These are phyloP conservation scores for Oryza officinalis DNA, from an alignment of 176 grass and related monocot genomes.

Conservation along the genomic window DNA sequence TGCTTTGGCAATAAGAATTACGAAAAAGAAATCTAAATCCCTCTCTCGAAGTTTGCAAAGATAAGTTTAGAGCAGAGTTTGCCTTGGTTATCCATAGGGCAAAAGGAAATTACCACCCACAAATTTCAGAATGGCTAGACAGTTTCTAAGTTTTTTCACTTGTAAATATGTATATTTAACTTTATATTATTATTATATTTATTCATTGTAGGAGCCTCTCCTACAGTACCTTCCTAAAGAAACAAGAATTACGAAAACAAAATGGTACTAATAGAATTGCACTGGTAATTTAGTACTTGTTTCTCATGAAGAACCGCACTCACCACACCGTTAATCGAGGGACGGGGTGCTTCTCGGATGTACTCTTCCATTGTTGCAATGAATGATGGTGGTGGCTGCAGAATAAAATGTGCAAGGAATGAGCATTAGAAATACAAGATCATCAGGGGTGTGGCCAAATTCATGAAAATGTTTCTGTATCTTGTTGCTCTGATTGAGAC, in stretches of 20 bases:
- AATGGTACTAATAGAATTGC: background rate
- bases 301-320: constrained; percentile 37
- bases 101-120: too few relatives aligned
- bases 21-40: background rate
- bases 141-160: too few relatives aligned
- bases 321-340: constrained; percentile 60
- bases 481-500: background rate
- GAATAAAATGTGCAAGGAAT: background rate
- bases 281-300: background rate
- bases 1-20: constrained; percentile 40
- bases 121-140: too few relatives aligned
- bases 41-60: too few relatives aligned
- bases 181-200: too few relatives aligned
- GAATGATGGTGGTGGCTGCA: constrained; percentile 87
- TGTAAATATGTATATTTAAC: too few relatives aligned
- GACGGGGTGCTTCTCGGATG: constrained; percentile 78
- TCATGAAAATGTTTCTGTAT: background rate
- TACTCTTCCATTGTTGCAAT: constrained; percentile 95
- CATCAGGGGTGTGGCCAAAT: background rate
- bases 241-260: constrained; percentile 15
- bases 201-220: too few relatives aligned
- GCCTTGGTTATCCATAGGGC: too few relatives aligned
- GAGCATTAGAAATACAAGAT: background rate
- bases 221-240: too few relatives aligned
- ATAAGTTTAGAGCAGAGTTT: too few relatives aligned